Conservation (phyloP, 75 land plant species). For the Sequoia sempervirens region DNA sequence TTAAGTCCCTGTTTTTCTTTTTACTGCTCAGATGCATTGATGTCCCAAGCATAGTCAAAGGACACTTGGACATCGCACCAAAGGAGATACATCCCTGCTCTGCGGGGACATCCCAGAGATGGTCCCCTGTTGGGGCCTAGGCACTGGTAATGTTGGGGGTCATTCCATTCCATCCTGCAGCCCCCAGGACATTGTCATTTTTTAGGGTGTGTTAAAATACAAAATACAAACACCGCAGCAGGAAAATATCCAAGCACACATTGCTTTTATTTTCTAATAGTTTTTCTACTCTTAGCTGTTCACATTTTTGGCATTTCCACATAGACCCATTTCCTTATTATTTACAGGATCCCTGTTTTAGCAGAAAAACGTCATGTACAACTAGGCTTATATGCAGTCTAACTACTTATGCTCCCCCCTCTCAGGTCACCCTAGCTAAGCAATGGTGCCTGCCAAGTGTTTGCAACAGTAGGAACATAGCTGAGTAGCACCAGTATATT, state of each 20-base stretch:
- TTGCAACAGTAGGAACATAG: neutral
- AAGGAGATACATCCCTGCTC: no score
- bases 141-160: neutral
- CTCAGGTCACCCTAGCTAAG: neutral
- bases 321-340: neutral
- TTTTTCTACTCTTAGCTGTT: neutral
- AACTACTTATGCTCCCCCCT: neutral
- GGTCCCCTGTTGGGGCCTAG: neutral
- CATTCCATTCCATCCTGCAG: no score
- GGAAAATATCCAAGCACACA: neutral
- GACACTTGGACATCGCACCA: no score
- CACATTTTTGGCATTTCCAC: neutral
- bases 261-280: neutral
- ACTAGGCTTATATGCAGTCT: neutral
- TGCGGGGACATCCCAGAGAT: no score
- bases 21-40: no score
- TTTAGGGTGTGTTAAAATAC: neutral
- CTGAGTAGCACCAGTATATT: neutral
- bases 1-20: no score
- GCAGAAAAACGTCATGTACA: neutral
- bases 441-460: neutral
- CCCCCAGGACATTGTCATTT: neutral
- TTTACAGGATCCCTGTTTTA: neutral
- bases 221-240: neutral
- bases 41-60: no score